Conservation (phyloP, 345 rosid species). For the Pugionium dolabratum region DNA sequence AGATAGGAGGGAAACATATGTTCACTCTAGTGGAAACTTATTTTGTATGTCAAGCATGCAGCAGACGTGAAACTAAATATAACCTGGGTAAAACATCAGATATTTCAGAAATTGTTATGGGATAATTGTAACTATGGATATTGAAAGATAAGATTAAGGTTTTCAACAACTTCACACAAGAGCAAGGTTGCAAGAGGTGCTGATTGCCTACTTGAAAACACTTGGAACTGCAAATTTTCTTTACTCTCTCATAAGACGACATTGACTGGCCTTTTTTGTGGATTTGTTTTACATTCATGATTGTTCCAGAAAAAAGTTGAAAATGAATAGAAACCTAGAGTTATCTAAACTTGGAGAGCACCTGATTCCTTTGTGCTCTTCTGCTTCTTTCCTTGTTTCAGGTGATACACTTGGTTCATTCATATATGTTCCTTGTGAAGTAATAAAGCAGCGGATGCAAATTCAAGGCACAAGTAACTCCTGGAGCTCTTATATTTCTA, state of each 20-base stretch:
- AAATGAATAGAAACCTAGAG: conserved; percentile 1
- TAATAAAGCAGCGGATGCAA: conserved; percentile 98
- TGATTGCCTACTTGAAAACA: conserved; percentile 29
- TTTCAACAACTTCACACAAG: background rate
- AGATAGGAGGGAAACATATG: background rate
- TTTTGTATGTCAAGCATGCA: conserved; percentile 20
- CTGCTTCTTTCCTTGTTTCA: conserved; percentile 46
- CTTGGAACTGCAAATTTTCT: conserved; percentile 9
- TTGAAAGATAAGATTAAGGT: conserved; percentile 4
- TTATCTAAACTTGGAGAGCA: conserved; percentile 15
- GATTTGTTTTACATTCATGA: background rate
- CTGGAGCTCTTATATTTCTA: conserved; percentile 58
- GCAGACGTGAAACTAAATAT: conserved; percentile 10
- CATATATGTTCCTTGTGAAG: conserved; percentile 94
- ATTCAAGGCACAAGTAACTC: conserved; percentile 82
- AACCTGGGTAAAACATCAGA: background rate
- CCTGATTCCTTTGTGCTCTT: conserved; percentile 28
- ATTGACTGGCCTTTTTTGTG: background rate
- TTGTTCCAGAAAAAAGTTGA: background rate
- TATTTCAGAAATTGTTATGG: conserved; percentile 4
- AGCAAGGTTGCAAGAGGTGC: conserved; percentile 17
- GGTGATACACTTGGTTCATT: conserved; percentile 96
- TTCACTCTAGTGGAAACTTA: conserved; percentile 6
- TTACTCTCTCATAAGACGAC: background rate
- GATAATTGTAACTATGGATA: background rate